Evolutionary conservation across 306 rosid genomes (phyloP).

Genomic region (Gastrolobium bilobum): DNA sequence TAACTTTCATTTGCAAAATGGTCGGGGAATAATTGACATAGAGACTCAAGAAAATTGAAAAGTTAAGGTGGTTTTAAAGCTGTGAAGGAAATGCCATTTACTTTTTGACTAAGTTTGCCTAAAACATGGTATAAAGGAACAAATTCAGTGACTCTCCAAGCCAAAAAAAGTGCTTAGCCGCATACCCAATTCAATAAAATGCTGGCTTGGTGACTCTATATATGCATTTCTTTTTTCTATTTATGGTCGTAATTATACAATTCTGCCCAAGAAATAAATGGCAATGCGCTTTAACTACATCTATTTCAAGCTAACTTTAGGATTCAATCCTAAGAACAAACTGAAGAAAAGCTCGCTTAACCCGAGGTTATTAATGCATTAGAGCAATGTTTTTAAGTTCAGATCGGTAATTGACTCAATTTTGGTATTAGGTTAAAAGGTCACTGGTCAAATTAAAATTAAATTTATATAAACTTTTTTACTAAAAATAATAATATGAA

Average conservation of each 20-base stretch:
- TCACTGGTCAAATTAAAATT: too few species aligned
- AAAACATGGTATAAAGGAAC: conserved; percentile 38
- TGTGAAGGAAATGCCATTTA: conserved; percentile 31
- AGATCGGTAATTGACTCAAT: too few species aligned
- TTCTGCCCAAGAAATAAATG: conserved; percentile 35
- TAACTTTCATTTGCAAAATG: conserved; percentile 43
- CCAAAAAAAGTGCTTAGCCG: conserved; percentile 13
- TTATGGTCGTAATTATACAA: conserved; percentile 20
- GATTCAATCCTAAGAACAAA: conserved; percentile 23
- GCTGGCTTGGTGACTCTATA: conserved; percentile 11
- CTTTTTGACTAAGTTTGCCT: conserved; percentile 41
- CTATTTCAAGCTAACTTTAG: conserved; percentile 36
- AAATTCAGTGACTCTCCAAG: conserved; percentile 16
- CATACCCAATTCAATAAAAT: conserved; percentile 38
- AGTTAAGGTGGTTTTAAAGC: conserved; percentile 22
- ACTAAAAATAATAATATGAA: too few species aligned
- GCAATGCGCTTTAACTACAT: conserved; percentile 37
- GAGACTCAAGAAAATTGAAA: conserved; percentile 22
- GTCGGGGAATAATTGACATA: conserved; percentile 45
- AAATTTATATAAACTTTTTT: too few species aligned
- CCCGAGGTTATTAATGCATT: neutral
- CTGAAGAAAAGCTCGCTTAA: conserved; percentile 14
- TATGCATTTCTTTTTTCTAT: conserved; percentile 39
- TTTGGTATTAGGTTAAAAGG: too few species aligned
- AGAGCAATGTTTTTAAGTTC: too few species aligned